Base-by-base conservation (phyloP, 495 filamentous ascomycete genomes). In the Xylaria telfairii region DNA sequence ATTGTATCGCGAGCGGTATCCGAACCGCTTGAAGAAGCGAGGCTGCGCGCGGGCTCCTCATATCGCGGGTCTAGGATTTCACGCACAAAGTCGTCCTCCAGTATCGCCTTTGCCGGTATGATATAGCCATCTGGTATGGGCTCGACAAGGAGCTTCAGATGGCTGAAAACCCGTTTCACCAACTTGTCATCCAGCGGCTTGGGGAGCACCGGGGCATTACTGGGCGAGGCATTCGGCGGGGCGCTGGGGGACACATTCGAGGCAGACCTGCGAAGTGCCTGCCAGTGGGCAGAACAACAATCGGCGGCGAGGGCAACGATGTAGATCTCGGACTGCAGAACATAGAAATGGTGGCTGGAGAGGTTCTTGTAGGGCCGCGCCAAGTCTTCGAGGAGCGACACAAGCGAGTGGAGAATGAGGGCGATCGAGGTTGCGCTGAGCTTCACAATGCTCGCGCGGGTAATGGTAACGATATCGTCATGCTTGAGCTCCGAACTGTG, bases 291-390 rank as follows among this genome's bases (percentile, higher is more conserved):
- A 51, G 83, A 82, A 73, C 87, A 90, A 75, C 89, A 91, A 75
- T 91, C 89, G 73, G 89, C 87, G 59, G 89, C 83, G 51, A 91
- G 81, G 69, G 86, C 84, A 70, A 91, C 79, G 32, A 89, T 77
- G 75, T 88, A 90, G 64, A 88, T 80, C 72, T 90, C 88, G 28
- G 89, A 89, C 54, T 87, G 81, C 41, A 89, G 79, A 19, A 90
- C 82, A 62, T 88, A 85, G 70, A 83, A 77, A 53, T 87, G 84
- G 73, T 86, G 82, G 66, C 80, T 74, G 54, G 83, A 69, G 65
- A 83, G 73, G 67, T 70, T 73, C 72, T 83, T 85, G 72, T 83
- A 83, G 32, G 82, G 81, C 21, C 81, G 83, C n/a, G 79, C 74
- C 62, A 87, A 80, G 19, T 86, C 83, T 76, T 88, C 84, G 34